Evolutionary conservation across 306 rosid genomes (phyloP).

Genomic region (Castanea mollissima): DNA sequence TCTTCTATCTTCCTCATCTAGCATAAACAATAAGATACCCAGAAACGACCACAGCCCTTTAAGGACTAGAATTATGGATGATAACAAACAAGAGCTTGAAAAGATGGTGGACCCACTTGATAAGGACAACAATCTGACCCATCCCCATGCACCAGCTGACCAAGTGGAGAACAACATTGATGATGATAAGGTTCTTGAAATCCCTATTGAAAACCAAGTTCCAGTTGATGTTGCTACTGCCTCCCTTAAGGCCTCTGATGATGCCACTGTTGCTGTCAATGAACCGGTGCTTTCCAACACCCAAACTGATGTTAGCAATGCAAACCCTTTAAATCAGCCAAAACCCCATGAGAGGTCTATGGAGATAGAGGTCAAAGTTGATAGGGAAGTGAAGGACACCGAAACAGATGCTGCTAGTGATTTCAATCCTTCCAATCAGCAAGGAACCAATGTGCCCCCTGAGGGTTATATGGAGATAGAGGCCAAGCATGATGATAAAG

Average conservation of each 20-base stretch:
- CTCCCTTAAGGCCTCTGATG: neutral
- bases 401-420: neutral
- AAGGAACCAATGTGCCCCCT: neutral
- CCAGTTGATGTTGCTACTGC: conserved; percentile 1
- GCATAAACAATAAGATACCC: too few relatives aligned
- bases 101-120: neutral
- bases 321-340: neutral
- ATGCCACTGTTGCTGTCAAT: neutral
- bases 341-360: neutral
- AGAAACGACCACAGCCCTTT: neutral
- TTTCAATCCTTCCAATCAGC: neutral
- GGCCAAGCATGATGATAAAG: conserved; percentile 8
- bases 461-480: conserved; percentile 2
- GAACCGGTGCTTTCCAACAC: neutral
- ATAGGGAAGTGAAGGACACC: neutral
- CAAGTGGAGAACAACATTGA: conserved; percentile 8
- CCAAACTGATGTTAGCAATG: neutral
- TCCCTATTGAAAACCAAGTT: conserved; percentile 2
- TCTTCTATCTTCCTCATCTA: too few relatives aligned
- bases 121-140: neutral
- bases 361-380: neutral
- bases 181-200: neutral
- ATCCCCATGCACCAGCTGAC: conserved; percentile 2
- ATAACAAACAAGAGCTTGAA: conserved; percentile 1
- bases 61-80: neutral